Percentiles rank a stretch among this genome's conserved stretches.
Evolutionary conservation across 225 moss, liverwort and hornwort species (phyloP).

Genomic region (Antitrichia curtipendula): DNA sequence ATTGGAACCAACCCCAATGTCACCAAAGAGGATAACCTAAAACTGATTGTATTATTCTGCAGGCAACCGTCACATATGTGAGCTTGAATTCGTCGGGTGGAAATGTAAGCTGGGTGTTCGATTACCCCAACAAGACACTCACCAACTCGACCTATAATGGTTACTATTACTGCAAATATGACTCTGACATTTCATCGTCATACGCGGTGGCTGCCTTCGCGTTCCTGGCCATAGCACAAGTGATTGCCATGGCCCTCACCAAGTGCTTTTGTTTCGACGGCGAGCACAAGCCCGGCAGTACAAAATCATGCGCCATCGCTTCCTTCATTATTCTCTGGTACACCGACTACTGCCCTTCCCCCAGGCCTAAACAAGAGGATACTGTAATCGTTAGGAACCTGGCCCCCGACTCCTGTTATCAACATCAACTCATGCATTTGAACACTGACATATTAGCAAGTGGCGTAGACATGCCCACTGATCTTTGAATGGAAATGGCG

Average conservation of each 20-base stretch:
- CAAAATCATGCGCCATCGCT: conserved; percentile 46
- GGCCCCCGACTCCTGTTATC: background rate
- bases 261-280: conserved; percentile 67
- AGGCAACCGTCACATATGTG: conserved; percentile 26
- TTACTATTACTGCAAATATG: conserved; percentile 71
- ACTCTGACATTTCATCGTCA: conserved; percentile 56
- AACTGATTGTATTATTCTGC: background rate
- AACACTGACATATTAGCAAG: background rate
- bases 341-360: background rate
- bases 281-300: conserved; percentile 38
- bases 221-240: conserved; percentile 50
- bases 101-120: conserved; percentile 22
- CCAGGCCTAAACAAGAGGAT: background rate
- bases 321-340: conserved; percentile 63
- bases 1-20: background rate
- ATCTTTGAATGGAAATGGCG: background rate
- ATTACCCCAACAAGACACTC: conserved; percentile 12
- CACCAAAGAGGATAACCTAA: background rate
- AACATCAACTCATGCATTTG: background rate
- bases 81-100: conserved; percentile 22
- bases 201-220: conserved; percentile 63
- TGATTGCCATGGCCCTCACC: conserved; percentile 51
- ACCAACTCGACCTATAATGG: conserved; percentile 15
- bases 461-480: background rate
- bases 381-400: background rate